Conservation (phyloP, 2,329 filamentous ascomycete species). For the Sporothrix luriei region DNA sequence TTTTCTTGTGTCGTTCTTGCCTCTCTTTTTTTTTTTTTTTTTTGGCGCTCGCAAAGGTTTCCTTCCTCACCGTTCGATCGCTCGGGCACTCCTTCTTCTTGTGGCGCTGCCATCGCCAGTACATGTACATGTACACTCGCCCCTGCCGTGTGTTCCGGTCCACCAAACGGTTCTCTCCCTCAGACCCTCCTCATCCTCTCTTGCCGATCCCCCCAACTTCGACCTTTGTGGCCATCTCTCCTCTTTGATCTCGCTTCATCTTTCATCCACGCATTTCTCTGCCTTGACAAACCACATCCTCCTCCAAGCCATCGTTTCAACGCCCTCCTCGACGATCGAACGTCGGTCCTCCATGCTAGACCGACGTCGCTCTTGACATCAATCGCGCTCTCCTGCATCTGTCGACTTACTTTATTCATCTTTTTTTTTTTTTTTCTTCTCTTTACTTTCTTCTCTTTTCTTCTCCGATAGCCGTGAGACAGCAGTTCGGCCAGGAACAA, state of each 20-base stretch:
- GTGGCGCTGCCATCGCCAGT: neutral
- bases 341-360: neutral
- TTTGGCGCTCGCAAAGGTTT: slow-evolving; percentile 6
- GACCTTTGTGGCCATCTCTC: slow-evolving; percentile 8
- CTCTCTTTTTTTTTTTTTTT: neutral
- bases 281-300: neutral
- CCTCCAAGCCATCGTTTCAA: neutral
- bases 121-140: too few relatives aligned
- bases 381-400: neutral
- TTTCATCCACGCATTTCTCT: neutral
- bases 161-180: neutral
- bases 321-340: neutral
- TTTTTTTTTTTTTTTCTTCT: too few relatives aligned
- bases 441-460: too few relatives aligned
- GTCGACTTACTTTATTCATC: neutral
- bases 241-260: neutral
- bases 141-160: neutral
- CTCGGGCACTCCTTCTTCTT: neutral
- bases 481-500: slow-evolving; percentile 1
- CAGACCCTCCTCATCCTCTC: slow-evolving; percentile 10
- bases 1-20: slow-evolving; percentile 8
- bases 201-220: slow-evolving; percentile 3
- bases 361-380: slow-evolving; percentile 4
- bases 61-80: neutral
- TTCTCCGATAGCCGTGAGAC: slow-evolving; percentile 4